phyloP scores from a whole-genome alignment of 1,284 basidiomycete species.

The Exobasidium rhododendri region DNA sequence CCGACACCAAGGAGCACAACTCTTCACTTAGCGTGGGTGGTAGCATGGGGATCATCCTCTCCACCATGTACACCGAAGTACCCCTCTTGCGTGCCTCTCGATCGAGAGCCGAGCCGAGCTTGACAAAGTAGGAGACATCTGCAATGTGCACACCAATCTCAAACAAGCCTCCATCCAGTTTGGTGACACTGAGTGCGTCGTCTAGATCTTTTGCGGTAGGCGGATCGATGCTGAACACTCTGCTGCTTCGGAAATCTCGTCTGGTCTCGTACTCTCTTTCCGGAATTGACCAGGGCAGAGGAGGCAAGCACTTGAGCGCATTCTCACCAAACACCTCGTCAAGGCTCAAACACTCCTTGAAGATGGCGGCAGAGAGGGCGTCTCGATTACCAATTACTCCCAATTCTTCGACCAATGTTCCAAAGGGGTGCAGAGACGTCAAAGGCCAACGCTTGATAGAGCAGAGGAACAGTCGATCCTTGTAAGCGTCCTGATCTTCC shows the following conservation, averaged over 20 bases:
- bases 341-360: slow-evolving; percentile 85
- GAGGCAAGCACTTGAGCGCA: slow-evolving; percentile 92
- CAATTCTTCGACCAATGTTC: slow-evolving; percentile 94
- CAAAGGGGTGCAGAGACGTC: slow-evolving; percentile 97
- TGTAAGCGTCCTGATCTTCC: slow-evolving; percentile 79
- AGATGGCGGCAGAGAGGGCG: slow-evolving; percentile 91
- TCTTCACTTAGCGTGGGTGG: slow-evolving; percentile 86
- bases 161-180: slow-evolving; percentile 83
- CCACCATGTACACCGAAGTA: slow-evolving; percentile 92
- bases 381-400: slow-evolving; percentile 97
- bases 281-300: slow-evolving; percentile 89
- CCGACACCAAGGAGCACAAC: slow-evolving; percentile 84
- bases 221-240: slow-evolving; percentile 92
- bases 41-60: slow-evolving; percentile 92
- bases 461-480: slow-evolving; percentile 88
- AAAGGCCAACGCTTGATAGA: slow-evolving; percentile 88
- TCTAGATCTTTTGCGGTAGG: slow-evolving; percentile 85
- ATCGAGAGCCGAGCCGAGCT: slow-evolving; percentile 91
- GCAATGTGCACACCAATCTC: slow-evolving; percentile 91
- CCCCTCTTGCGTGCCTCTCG: slow-evolving; percentile 96
- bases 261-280: slow-evolving; percentile 83
- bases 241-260: slow-evolving; percentile 77
- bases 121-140: slow-evolving; percentile 91
- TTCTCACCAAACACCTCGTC: slow-evolving; percentile 59
- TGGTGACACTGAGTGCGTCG: slow-evolving; percentile 84